Evolutionary conservation across 371 early-diverging fungal species (phyloP).

Genomic region (Mortierella sp.): DNA sequence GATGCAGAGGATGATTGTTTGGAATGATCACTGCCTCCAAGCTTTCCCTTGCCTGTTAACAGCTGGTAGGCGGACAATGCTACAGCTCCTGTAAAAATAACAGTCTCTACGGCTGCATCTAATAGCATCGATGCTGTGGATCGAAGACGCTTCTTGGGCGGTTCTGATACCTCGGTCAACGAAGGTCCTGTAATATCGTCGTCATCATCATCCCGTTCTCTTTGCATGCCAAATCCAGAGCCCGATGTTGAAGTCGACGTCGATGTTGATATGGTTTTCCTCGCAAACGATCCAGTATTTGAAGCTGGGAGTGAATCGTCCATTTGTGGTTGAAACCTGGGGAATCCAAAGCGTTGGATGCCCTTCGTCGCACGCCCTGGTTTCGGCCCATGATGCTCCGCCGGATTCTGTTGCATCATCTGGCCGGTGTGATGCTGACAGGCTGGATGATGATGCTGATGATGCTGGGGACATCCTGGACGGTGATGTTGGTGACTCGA

Average conservation of each 20-base stretch:
- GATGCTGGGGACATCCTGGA: conserved; percentile 12
- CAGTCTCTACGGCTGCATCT: conserved; percentile 47
- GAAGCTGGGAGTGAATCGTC: conserved; percentile 21
- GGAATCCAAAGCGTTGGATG: conserved; percentile 27
- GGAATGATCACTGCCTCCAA: conserved; percentile 3
- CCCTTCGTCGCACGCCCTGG: conserved; percentile 38
- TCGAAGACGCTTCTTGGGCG: conserved; percentile 40
- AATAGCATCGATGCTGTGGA: conserved; percentile 43
- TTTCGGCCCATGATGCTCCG: conserved; percentile 19
- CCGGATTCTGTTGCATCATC: background rate
- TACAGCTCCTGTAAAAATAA: conserved; percentile 53
- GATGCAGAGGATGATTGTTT: conserved; percentile 11
- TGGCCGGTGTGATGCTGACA: conserved; percentile 23
- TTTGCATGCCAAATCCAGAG: conserved; percentile 27
- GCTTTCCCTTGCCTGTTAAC: conserved; percentile 34
- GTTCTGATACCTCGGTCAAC: conserved; percentile 25
- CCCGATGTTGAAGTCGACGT: conserved; percentile 21
- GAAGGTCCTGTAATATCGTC: conserved; percentile 8
- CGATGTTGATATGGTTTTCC: background rate
- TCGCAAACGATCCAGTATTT: background rate
- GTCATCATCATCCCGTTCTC: conserved; percentile 22
- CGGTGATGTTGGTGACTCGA: conserved; percentile 17
- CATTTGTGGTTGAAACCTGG: conserved; percentile 32
- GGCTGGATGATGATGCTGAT: conserved; percentile 28
- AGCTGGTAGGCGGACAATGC: conserved; percentile 52